A percentile compares a stretch with the other conserved stretches of the same genome.
phyloP scores from a whole-genome alignment of 805 yeast genomes.

The Metschnikowia colocasiae region DNA sequence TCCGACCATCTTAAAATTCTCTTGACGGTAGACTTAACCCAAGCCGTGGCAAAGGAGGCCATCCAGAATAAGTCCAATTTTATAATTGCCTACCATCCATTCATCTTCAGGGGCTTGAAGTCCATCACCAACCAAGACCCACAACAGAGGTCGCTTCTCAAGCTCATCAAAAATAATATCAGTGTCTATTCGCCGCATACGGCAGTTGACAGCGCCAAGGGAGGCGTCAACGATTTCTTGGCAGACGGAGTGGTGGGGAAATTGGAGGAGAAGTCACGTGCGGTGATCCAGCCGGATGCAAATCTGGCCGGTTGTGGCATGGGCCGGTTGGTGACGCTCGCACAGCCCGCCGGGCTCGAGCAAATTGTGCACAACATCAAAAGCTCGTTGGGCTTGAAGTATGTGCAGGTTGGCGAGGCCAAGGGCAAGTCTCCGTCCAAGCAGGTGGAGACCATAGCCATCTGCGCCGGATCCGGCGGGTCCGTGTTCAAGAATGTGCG shows the following conservation, averaged over 20 bases:
- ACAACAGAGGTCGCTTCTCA: conserved; percentile 75
- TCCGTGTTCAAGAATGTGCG: conserved; percentile 60
- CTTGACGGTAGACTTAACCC: conserved; percentile 82
- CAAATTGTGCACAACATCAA: conserved; percentile 53
- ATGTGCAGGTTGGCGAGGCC: conserved; percentile 59
- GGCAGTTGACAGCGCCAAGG: conserved; percentile 84
- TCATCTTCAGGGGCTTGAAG: conserved; percentile 86
- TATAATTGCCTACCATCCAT: conserved; percentile 87
- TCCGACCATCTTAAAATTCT: conserved; percentile 38
- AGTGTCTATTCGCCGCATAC: conserved; percentile 96
- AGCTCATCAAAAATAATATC: conserved; percentile 70
- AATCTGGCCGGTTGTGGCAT: conserved; percentile 62
- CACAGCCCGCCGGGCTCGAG: conserved; percentile 38
- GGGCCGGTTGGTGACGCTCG: conserved; percentile 66
- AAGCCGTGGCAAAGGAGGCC: conserved; percentile 83
- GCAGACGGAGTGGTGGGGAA: conserved; percentile 50
- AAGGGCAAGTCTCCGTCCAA: conserved; percentile 12
- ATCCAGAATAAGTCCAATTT: conserved; percentile 49
- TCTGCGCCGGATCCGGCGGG: conserved; percentile 96
- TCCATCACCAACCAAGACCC: conserved; percentile 60
- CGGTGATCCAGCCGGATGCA: conserved; percentile 44
- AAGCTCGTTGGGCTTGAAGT: conserved; percentile 43
- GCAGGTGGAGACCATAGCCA: conserved; percentile 56
- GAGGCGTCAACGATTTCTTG: conserved; percentile 96
- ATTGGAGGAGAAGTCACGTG: conserved; percentile 23